phyloP scores from a whole-genome alignment of 495 filamentous ascomycete genomes.

The Cudoniella acicularis region DNA sequence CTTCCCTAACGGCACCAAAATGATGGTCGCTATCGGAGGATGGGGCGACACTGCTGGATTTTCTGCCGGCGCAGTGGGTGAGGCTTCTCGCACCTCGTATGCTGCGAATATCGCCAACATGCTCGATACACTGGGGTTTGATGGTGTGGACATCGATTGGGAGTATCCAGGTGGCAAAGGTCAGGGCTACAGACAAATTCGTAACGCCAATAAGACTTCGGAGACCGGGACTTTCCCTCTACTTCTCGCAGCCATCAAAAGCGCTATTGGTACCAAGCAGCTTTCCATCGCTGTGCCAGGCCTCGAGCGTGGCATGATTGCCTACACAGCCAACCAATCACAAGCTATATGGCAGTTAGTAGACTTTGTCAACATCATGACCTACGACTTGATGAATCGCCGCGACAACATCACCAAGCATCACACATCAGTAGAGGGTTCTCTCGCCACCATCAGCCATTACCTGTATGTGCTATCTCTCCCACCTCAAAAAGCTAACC shows the following conservation, averaged over 20 bases:
- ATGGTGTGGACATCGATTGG: slow-evolving; percentile 61
- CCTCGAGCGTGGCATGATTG: slow-evolving; percentile 56
- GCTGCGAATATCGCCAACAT: slow-evolving; percentile 54
- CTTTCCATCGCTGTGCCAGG: slow-evolving; percentile 63
- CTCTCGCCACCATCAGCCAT: slow-evolving; percentile 44
- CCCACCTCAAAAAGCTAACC: slow-evolving; percentile 52
- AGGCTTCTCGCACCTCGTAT: slow-evolving; percentile 46
- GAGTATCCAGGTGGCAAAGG: slow-evolving; percentile 68
- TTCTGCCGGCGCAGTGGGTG: slow-evolving; percentile 45
- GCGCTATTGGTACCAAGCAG: slow-evolving; percentile 54
- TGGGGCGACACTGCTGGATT: slow-evolving; percentile 61
- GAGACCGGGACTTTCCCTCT: slow-evolving; percentile 59
- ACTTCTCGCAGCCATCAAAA: slow-evolving; percentile 51
- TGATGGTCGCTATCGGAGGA: slow-evolving; percentile 62
- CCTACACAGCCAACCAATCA: slow-evolving; percentile 53
- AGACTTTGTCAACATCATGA: slow-evolving; percentile 65
- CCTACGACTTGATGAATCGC: slow-evolving; percentile 66
- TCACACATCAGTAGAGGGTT: slow-evolving; percentile 50
- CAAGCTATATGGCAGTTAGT: slow-evolving; percentile 56
- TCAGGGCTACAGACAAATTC: slow-evolving; percentile 46
- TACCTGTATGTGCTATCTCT: slow-evolving; percentile 52
- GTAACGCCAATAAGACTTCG: slow-evolving; percentile 51
- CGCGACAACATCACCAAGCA: slow-evolving; percentile 57
- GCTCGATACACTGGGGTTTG: slow-evolving; percentile 49
- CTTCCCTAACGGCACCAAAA: slow-evolving; percentile 49